Evolutionary conservation across 257 asterid genomes (phyloP), one percentile per base, ranked within the genome.

Genomic region (Forsythia viridissima): DNA sequence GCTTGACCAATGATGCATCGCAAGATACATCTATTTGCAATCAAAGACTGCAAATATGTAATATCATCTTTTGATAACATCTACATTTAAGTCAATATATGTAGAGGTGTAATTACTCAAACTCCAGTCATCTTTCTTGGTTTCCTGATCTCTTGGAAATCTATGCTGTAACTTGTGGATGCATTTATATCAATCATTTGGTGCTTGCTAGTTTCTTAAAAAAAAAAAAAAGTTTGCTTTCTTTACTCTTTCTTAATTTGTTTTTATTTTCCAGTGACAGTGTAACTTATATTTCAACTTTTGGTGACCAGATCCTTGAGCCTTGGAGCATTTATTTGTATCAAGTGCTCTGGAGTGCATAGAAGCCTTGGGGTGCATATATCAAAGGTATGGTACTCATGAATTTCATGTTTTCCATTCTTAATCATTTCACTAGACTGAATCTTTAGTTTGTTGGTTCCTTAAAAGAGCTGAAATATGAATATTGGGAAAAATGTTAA

Each of bases 341-440:
- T 94, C 79, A 92, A 94, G 84, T 94, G 97, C 85, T 92, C 98
- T 44, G 97, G 98, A 79, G 91, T 90, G 43, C 98, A 94, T 83
- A 89, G 98, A 87, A 92, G 98, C 85, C 94, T 94, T 30, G 98
- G 98, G 80, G 98, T 90, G 77, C 98, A 94, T 80, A 91, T 92
- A 84, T 80, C 98, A 5, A 91, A 94, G 97, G 97, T 92, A 43
- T 51, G 80, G 70, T 68, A 16, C 51, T 51, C 70, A 55, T 24
- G 5, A 6, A 11, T 59, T 61, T 24, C 38, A 59, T 61, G 68
- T 11, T 77, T 67, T 13, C 20, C 34, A 18, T 37, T n/a, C 40
- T 63, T 24, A 11, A 24, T 21, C 15, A 1, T 8, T 63, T 24
- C 40, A 21, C 70, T 63, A 30, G 39, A 63, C 38, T 24, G 6